Evolutionary conservation across 2,329 filamentous ascomycete genomes (phyloP).

Genomic region (Colletotrichum musae): DNA sequence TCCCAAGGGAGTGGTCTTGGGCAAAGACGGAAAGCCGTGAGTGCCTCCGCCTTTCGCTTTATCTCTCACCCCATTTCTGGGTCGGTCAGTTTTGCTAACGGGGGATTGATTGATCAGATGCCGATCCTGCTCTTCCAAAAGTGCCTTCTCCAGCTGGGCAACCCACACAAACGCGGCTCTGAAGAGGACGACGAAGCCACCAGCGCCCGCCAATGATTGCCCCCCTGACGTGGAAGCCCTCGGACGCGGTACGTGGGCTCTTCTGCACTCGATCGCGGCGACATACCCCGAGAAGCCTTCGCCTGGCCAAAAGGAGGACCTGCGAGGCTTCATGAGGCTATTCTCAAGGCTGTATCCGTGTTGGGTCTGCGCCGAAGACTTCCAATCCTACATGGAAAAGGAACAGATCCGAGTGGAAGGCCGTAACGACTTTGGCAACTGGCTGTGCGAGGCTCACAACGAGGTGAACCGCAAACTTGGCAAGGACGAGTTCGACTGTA

Average conservation of each 20-base stretch:
- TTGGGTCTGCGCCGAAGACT: slow-evolving; percentile 95
- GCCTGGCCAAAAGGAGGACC: slow-evolving; percentile 79
- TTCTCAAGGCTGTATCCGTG: slow-evolving; percentile 95
- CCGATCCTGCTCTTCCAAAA: slow-evolving; percentile 73
- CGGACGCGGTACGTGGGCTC: slow-evolving; percentile 91
- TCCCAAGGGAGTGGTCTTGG: slow-evolving; percentile 81
- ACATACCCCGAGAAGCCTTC: slow-evolving; percentile 83
- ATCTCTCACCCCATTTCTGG: not conserved
- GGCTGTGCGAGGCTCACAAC: slow-evolving; percentile 91
- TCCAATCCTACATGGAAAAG: slow-evolving; percentile 82
- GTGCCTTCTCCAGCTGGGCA: slow-evolving; percentile 72
- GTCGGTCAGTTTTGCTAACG: not conserved
- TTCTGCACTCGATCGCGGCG: slow-evolving; percentile 92
- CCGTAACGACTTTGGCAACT: slow-evolving; percentile 80
- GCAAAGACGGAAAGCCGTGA: slow-evolving; percentile 88
- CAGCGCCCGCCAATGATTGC: slow-evolving; percentile 73
- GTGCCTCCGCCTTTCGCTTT: slow-evolving; percentile 48
- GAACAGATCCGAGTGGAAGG: slow-evolving; percentile 75
- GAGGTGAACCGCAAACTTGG: slow-evolving; percentile 91
- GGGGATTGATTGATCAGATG: slow-evolving; percentile 65
- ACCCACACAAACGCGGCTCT: slow-evolving; percentile 65
- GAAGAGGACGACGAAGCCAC: slow-evolving; percentile 50
- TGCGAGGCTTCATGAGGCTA: slow-evolving; percentile 81
- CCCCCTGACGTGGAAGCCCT: slow-evolving; percentile 91
- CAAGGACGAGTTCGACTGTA: slow-evolving; percentile 92